Evolutionary conservation across 163 green algal species (phyloP), one percentile per base, ranked within the genome.

Genomic region (Prototheca wickerhamii): DNA sequence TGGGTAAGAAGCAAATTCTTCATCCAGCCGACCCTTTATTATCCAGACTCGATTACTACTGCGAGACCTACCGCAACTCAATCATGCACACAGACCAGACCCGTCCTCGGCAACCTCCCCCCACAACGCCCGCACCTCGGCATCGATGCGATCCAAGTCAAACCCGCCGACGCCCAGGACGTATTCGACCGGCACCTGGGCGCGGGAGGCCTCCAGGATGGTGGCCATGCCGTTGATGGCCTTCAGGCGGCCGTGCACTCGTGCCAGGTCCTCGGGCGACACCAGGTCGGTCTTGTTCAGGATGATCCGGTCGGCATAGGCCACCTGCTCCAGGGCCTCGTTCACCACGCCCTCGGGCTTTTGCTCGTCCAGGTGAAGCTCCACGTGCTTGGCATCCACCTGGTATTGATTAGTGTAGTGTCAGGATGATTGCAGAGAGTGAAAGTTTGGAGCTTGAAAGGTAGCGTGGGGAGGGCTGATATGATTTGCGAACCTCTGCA

Each of bases 281-380:
- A 97, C 85, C 56, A 97, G 76, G 63, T 98, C 91, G 3, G 79
- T 86, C 64, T 98, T 98, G 82, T 98, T 98, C 2, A 98, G 79
- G 6, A 98, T 52, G 40, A 98, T 90, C 8, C 90, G 77, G 69
- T 98, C 92, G 2, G 83, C 84, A 59, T 89, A 95, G 0, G 90
- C 88, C 26, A 96, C 83, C 71, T 98, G 90, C 74, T 92, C 65
- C 34, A 92, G 65, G n/a, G 88, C 87, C 74, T 97, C 91, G 71
- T 97, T 96, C 43, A 73, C 70, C 6, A 67, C 64, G 26, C 60
- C 70, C 28, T 79, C 70, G 0, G 64, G 59, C 70, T 86, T 76
- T 21, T 75, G 28, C 59, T 83, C 65, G 42, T 86, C 74, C 40
- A 91, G 65, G 63, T 89, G 84, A 30, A 63, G 77, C 23, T 67